Evolutionary conservation across 2,329 filamentous ascomycete genomes (phyloP), one percentile per base, ranked within the genome.

Genomic region (Pestalotiopsis sp.): DNA sequence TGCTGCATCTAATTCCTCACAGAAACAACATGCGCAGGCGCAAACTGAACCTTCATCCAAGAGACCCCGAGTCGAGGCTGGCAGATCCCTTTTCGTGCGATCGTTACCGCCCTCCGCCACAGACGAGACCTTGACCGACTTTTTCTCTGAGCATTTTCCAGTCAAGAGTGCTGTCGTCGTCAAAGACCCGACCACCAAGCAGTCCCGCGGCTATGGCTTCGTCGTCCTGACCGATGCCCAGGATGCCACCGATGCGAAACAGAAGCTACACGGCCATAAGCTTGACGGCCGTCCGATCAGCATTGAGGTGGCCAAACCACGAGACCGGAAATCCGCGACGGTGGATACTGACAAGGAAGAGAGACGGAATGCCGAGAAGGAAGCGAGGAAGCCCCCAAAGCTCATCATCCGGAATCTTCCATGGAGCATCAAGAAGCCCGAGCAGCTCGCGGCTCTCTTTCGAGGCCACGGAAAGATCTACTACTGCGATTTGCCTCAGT

Each of bases 151-250:
- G 79, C 92, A 94, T 69, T 98, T 93, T 76, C 95, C 97, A 7
- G 89, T 99, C 78, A 98, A 98, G 81, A 95, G 98, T 81, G 95
- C 96, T 66, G 93, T 92, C n/a, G 94, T 97, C 4, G 94, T 99
- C 52, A 83, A 92, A 68, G 95, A 99, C 78, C 90, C 92, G 17
- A 86, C 90, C 72, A 97, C 95, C 2, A 97, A 97, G 77, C 85
- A 91, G 74, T 98, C 94, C 14, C 92, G 93, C 78, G 95, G 96
- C 20, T 99, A 94, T 80, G 96, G 96, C 66, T 99, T 99, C 81
- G 95, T 99, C 68, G 98, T 96, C 2, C 96, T 99, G 76, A 93
- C 95, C 74, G 96, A 99, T 78, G 89, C 92, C 38, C 95, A 98
- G 73, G 96, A 99, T 83, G 95, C 95, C 13, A 84, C 91, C 72